phyloP scores from a whole-genome alignment of 495 filamentous ascomycete species.

The Terfezia claveryi region DNA sequence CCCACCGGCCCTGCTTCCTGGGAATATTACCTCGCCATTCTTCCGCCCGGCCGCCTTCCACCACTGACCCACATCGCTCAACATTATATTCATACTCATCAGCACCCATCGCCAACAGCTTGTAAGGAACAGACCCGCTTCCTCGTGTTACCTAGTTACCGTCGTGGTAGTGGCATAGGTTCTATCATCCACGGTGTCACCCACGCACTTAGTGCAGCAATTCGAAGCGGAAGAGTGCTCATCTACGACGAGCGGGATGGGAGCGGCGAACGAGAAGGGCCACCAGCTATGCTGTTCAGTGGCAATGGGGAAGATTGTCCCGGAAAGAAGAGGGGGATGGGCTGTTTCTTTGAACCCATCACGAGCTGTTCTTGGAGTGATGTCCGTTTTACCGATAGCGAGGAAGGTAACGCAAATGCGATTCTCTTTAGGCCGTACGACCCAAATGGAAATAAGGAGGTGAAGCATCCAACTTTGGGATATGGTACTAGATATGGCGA shows the following conservation, averaged over 20 bases:
- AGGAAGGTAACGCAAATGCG: not conserved
- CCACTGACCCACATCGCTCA: slow-evolving; percentile 10
- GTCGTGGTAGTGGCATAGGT: slow-evolving; percentile 1
- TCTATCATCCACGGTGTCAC: slow-evolving; percentile 3
- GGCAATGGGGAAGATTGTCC: not conserved
- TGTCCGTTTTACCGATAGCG: not conserved
- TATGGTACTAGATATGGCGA: slow-evolving; percentile 2
- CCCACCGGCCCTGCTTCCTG: not conserved
- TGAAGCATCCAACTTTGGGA: not conserved
- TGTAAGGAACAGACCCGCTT: slow-evolving; percentile 2
- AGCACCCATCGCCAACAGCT: slow-evolving; percentile 2
- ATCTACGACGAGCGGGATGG: slow-evolving; percentile 1
- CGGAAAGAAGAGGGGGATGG: not conserved
- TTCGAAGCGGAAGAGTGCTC: slow-evolving; percentile 6
- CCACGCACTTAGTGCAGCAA: slow-evolving; percentile 1
- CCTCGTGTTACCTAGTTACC: slow-evolving; percentile 3
- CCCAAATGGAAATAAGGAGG: not conserved
- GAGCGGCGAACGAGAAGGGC: not conserved
- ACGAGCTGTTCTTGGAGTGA: slow-evolving; percentile 4
- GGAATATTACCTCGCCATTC: not conserved
- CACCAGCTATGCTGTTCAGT: not conserved
- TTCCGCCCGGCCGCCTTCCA: not conserved
- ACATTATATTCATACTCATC: slow-evolving; percentile 1
- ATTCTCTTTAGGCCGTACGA: not conserved
- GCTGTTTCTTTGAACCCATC: slow-evolving; percentile 7